A percentile compares a stretch with the other conserved stretches of the same genome.
phyloP scores from a whole-genome alignment of 2,329 filamentous ascomycete genomes.

The Epichloe baconii region DNA sequence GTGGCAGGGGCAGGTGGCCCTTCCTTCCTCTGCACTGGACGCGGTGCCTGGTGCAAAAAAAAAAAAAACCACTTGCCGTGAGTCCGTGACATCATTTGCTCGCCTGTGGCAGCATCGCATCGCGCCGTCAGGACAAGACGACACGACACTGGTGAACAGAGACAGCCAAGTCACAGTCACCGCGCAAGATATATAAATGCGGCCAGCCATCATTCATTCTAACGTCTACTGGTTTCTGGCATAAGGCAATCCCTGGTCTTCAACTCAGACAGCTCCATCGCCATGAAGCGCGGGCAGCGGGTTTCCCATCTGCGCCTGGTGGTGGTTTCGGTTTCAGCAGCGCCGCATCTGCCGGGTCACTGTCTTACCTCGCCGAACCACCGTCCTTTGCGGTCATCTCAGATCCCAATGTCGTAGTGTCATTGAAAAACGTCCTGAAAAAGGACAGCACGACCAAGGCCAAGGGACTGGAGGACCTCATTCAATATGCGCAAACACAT shows the following conservation, averaged over 20 bases:
- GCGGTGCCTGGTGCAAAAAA: not conserved
- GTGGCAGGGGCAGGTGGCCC: not conserved
- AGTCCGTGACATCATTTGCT: slow-evolving; percentile 3
- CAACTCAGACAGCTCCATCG: not conserved
- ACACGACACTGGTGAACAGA: not conserved
- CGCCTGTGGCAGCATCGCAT: not conserved
- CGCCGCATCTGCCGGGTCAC: slow-evolving; percentile 29
- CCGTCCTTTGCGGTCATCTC: slow-evolving; percentile 67
- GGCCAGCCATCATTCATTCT: not conserved
- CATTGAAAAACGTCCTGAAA: slow-evolving; percentile 87
- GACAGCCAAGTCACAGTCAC: not conserved
- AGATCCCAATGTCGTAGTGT: slow-evolving; percentile 70
- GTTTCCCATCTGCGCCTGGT: slow-evolving; percentile 7
- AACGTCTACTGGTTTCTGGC: not conserved
- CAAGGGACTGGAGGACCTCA: slow-evolving; percentile 78
- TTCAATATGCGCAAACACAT: slow-evolving; percentile 45
- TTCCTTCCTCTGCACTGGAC: not conserved
- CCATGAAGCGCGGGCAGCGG: slow-evolving; percentile 6
- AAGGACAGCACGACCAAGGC: slow-evolving; percentile 87
- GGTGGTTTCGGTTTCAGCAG: slow-evolving; percentile 20
- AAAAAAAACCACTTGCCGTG: not conserved
- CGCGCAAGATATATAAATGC: not conserved
- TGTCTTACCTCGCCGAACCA: slow-evolving; percentile 82
- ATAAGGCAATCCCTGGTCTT: not conserved
- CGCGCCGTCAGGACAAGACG: not conserved